phyloP scores from a whole-genome alignment of 768 basidiomycete species.

The Trametes maxima region DNA sequence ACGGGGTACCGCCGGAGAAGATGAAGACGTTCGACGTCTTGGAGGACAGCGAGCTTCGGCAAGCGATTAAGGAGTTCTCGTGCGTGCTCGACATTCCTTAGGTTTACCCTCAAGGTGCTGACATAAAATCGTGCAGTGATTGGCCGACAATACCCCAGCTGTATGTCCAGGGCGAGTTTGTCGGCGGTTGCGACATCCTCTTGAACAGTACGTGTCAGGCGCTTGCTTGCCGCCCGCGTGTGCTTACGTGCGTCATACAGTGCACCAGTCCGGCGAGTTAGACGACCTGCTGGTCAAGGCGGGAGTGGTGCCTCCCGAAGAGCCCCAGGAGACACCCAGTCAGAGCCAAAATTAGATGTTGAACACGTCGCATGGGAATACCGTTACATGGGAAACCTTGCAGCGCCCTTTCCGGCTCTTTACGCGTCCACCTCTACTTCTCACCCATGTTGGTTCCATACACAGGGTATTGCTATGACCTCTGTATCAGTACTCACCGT shows the following conservation, averaged over 20 bases:
- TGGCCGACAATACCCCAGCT: conserved; percentile 99
- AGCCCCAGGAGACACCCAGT: conserved; percentile 9
- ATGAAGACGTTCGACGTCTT: conserved; percentile 90
- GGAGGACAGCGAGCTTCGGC: conserved; percentile 80
- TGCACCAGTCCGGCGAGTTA: conserved; percentile 97
- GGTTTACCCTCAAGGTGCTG: neutral
- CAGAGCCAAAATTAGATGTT: conserved; percentile 13
- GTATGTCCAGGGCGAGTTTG: conserved; percentile 92
- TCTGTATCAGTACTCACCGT: conserved; percentile 12
- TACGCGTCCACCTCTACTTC: no score
- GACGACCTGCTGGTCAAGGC: conserved; percentile 78
- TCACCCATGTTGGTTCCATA: neutral
- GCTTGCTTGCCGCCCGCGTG: neutral
- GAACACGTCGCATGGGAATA: conserved; percentile 8
- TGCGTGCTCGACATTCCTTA: conserved; percentile 46
- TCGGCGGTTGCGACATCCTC: conserved; percentile 96
- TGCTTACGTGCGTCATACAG: conserved; percentile 40
- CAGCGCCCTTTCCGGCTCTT: neutral
- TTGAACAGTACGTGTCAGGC: conserved; percentile 57
- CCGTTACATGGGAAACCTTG: conserved; percentile 1
- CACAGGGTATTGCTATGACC: neutral
- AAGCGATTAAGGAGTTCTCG: conserved; percentile 95
- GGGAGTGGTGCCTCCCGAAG: conserved; percentile 60
- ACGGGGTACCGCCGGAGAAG: conserved; percentile 79
- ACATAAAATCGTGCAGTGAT: conserved; percentile 53